Conservation (phyloP, 495 filamentous ascomycete species). For the Cryomyces minteri region DNA sequence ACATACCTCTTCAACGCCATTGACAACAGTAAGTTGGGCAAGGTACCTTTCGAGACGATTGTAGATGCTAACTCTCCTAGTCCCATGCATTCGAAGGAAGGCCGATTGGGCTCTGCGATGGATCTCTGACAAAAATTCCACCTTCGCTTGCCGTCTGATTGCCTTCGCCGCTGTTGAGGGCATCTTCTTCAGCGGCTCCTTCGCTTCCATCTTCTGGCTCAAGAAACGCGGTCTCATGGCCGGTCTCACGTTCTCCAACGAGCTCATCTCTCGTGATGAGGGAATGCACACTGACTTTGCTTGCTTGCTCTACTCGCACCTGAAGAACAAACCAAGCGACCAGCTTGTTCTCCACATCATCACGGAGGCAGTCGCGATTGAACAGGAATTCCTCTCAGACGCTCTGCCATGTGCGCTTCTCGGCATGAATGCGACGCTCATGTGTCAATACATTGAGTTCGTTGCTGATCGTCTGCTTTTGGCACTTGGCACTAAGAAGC, state of each 20-base stretch:
- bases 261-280: slow-evolving; percentile 98
- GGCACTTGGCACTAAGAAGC: slow-evolving; percentile 81
- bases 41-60: background rate
- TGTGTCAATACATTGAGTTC: slow-evolving; percentile 99
- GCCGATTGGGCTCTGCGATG: slow-evolving; percentile 92
- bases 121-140: slow-evolving; percentile 83
- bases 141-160: slow-evolving; percentile 87
- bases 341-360: slow-evolving; percentile 74
- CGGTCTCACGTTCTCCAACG: slow-evolving; percentile 96
- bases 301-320: slow-evolving; percentile 87
- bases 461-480: slow-evolving; percentile 90
- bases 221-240: slow-evolving; percentile 99
- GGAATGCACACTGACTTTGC: slow-evolving; percentile 99
- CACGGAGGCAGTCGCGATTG: slow-evolving; percentile 79
- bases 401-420: slow-evolving; percentile 81
- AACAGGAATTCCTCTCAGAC: slow-evolving; percentile 96
- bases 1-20: slow-evolving; percentile 95
- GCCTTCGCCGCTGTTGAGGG: slow-evolving; percentile 97
- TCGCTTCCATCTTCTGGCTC: slow-evolving; percentile 98
- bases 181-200: slow-evolving; percentile 99
- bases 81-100: slow-evolving; percentile 93
- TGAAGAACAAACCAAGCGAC: slow-evolving; percentile 75
- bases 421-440: slow-evolving; percentile 91
- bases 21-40: slow-evolving; percentile 58
- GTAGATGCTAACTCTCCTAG: slow-evolving; percentile 25